These are phyloP conservation scores for Senna siamea DNA, from an alignment of 306 rosid species.

Conservation along the genomic window DNA sequence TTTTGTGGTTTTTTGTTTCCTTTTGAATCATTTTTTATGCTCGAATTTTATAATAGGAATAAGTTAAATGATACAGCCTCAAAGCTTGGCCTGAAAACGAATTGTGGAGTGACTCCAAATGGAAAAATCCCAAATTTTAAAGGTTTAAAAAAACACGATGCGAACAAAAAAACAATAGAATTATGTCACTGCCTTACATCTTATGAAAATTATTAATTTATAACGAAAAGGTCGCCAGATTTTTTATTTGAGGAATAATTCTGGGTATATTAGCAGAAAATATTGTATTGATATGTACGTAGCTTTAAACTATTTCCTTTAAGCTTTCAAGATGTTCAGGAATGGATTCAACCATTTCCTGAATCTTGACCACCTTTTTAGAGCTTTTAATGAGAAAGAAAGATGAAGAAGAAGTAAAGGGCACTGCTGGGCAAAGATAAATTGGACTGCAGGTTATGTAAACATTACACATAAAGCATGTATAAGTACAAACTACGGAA, in stretches of 20 bases:
- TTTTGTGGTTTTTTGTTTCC: neutral
- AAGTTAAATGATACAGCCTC: conserved; percentile 28
- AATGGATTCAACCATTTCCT: neutral
- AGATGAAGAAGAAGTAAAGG: too few species aligned
- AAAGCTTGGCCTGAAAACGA: conserved; percentile 36
- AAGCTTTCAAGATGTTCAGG: neutral
- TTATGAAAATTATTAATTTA: neutral
- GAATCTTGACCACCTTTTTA: neutral
- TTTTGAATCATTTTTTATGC: conserved; percentile 19
- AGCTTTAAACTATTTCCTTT: neutral
- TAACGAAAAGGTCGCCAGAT: neutral
- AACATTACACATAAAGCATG: neutral
- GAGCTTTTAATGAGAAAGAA: neutral
- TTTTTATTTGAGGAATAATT: neutral
- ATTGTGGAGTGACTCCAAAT: conserved; percentile 45
- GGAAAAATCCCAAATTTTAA: conserved; percentile 19
- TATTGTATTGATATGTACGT: neutral
- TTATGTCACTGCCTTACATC: conserved; percentile 32
- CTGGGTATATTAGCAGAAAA: neutral
- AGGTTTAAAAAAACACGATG: conserved; percentile 12
- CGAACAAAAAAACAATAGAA: neutral
- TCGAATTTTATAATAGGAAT: conserved; percentile 27
- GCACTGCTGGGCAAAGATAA: too few species aligned
- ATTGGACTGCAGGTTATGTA: too few species aligned
- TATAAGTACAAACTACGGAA: neutral